phyloP scores from a whole-genome alignment of 148 eudicot genomes.

The Chenopodium berlandieri region DNA sequence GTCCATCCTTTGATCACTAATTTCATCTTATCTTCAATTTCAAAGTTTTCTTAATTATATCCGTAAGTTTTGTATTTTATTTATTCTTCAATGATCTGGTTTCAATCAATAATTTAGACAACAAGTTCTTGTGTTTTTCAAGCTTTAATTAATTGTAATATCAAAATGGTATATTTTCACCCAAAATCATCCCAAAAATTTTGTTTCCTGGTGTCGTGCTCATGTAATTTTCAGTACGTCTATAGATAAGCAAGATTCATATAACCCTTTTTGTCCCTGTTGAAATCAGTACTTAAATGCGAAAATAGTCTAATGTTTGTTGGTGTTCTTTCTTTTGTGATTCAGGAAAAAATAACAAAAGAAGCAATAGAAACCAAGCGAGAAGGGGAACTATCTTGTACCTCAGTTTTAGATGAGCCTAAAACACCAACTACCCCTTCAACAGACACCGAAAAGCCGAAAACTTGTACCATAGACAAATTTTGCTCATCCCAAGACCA shows the following conservation, averaged over 20 bases:
- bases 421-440: constrained; percentile 27
- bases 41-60: background rate
- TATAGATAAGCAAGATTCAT: background rate
- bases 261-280: background rate
- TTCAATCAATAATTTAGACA: background rate
- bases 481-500: constrained; percentile 19
- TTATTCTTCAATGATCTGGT: background rate
- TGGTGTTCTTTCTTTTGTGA: background rate
- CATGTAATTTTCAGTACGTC: background rate
- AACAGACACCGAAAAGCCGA: constrained; percentile 25
- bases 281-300: background rate
- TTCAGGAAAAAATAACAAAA: constrained; percentile 37
- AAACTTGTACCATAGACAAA: constrained; percentile 20
- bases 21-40: background rate
- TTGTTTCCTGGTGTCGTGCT: background rate
- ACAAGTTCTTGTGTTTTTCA: background rate
- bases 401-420: constrained; percentile 20
- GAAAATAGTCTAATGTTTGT: background rate
- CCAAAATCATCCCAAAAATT: background rate
- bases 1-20: background rate
- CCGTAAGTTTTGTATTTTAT: background rate
- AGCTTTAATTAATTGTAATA: background rate
- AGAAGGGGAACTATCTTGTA: constrained; percentile 24
- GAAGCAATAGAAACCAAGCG: constrained; percentile 22
- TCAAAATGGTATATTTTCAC: background rate